Evolutionary conservation across 2,329 filamentous ascomycete genomes (phyloP).

Genomic region (Nakataea oryzae): DNA sequence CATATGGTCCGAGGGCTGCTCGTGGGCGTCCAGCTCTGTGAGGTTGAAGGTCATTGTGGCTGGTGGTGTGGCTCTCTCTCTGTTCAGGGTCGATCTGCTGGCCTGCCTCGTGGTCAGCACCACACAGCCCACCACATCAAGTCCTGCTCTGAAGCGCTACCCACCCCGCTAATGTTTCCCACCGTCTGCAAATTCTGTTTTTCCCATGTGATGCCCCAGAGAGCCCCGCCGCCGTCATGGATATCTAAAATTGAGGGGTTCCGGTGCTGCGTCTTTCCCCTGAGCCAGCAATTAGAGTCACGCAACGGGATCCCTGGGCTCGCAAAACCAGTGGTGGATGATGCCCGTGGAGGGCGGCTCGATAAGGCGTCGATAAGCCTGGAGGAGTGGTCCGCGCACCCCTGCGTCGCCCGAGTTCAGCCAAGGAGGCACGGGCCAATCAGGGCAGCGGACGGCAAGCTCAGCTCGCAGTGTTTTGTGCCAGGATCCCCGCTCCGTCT

Average conservation of each 20-base stretch:
- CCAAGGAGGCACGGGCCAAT: background rate
- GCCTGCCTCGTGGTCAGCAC: too few relatives aligned
- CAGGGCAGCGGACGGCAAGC: background rate
- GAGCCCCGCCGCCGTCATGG: background rate
- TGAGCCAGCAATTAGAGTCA: background rate
- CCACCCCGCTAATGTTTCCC: background rate
- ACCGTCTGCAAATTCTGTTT: background rate
- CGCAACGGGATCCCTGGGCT: background rate
- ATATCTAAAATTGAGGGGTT: too few relatives aligned
- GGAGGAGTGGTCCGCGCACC: background rate
- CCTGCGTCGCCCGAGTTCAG: background rate
- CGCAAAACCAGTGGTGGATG: too few relatives aligned
- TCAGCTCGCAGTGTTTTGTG: background rate
- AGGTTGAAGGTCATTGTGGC: conserved; percentile 30
- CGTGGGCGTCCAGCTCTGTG: conserved; percentile 59
- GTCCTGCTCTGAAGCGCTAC: background rate
- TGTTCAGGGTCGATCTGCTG: too few relatives aligned
- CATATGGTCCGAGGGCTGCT: conserved; percentile 63
- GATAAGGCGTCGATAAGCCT: background rate
- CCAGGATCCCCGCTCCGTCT: background rate
- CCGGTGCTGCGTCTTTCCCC: too few relatives aligned
- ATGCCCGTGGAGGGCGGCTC: background rate
- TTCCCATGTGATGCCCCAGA: background rate
- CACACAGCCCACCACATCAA: background rate
- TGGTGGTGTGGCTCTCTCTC: background rate